Base-by-base conservation (phyloP, 331 rosid species). In the Cydonia oblonga region DNA sequence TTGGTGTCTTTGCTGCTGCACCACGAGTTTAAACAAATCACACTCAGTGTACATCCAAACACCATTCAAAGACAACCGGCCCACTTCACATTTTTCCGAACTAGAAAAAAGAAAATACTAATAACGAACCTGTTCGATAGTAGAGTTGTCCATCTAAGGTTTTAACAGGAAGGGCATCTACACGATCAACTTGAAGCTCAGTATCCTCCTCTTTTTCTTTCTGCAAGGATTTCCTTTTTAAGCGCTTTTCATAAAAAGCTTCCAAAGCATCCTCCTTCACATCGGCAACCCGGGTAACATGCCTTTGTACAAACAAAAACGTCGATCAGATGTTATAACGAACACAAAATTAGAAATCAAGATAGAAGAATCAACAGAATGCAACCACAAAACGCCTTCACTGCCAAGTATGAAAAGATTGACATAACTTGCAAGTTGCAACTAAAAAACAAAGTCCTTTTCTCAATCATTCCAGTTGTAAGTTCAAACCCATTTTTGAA, bases 141-240 rank as follows among this genome's bases (percentile, higher is more conserved):
- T 81, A 58, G 71, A 95, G 80, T 76, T 83, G 68, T 61, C 99
- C 99, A 78, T 88, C 96, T 61, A 88, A 84, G 15, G 91, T 82
- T 83, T 95, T 95, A 60, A 95, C 82, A 7, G 99, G 97, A 84
- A 95, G 97, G 28, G 96, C 97, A 32, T 95, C 97, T 13, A 85
- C 96, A 9, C 83, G 89, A 76, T 95, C 93, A 78, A 91, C 96
- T 80, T 86, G 89, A 69, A 80, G 40, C 72, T 82, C 79, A 13
- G 56, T 69, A 35, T 84, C 88, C 77, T 89, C 97, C 44, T 89
- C 97, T 44, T 80, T 82, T 38, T 84, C 91, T 57, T 85, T 89
- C 78, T 71, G 87, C 77, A 81, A 64, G 60, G 87, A 62, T 76
- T 84, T 89, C 81, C 80, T 95, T 71, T 69, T 83, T 75, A 82